These are phyloP conservation scores for Aspergillus heteromorphus DNA, from an alignment of 495 filamentous ascomycete species.

Conservation along the genomic window DNA sequence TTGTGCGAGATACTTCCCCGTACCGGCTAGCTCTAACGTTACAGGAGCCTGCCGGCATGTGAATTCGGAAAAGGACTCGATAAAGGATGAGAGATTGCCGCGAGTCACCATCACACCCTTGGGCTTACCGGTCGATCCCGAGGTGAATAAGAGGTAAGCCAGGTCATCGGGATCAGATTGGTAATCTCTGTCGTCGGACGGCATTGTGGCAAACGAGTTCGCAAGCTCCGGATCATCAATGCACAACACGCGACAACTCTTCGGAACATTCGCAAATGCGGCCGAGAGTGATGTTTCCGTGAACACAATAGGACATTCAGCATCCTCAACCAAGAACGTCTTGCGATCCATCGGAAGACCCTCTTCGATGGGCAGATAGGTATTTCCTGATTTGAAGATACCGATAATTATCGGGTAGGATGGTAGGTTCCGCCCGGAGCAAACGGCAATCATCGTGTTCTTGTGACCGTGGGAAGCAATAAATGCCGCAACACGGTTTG, in stretches of 20 bases:
- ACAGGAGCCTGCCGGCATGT: slow-evolving; percentile 17
- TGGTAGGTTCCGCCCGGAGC: slow-evolving; percentile 35
- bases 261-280: slow-evolving; percentile 21
- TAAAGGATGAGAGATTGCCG: slow-evolving; percentile 42
- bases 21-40: slow-evolving; percentile 23
- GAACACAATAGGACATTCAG: slow-evolving; percentile 26
- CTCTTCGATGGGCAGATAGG: slow-evolving; percentile 64
- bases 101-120: slow-evolving; percentile 81
- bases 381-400: slow-evolving; percentile 56
- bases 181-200: slow-evolving; percentile 17
- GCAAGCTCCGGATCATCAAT: slow-evolving; percentile 31
- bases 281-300: slow-evolving; percentile 17
- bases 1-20: slow-evolving; percentile 30
- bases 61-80: slow-evolving; percentile 32
- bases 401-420: slow-evolving; percentile 40
- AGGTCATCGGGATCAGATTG: slow-evolving; percentile 73
- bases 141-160: slow-evolving; percentile 93
- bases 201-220: slow-evolving; percentile 15
- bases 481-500: slow-evolving; percentile 35
- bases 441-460: slow-evolving; percentile 39
- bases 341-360: slow-evolving; percentile 40
- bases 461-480: slow-evolving; percentile 26
- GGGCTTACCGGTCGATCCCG: slow-evolving; percentile 93
- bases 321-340: slow-evolving; percentile 39
- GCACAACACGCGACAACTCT: slow-evolving; percentile 15